Conservation (phyloP, 305 asterid genomes). For the Fraxinus sp. region DNA sequence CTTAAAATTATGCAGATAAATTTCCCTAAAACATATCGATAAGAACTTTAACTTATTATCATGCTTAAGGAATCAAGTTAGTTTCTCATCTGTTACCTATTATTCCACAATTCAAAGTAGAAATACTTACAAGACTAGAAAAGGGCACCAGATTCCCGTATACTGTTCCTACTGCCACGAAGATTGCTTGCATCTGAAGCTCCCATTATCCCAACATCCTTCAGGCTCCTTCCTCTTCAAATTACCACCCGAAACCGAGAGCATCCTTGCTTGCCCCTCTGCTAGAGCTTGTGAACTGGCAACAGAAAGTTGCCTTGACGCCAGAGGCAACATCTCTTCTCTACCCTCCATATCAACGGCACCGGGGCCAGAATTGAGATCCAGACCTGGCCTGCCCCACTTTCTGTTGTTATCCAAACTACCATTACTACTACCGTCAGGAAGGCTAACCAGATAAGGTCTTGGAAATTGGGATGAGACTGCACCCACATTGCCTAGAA, state of each 20-base stretch:
- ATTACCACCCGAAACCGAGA: conserved; percentile 39
- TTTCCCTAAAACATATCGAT: background rate
- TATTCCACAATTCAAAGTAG: conserved; percentile 10
- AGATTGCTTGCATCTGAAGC: conserved; percentile 51
- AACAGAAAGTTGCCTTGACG: conserved; percentile 37
- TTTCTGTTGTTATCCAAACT: conserved; percentile 39
- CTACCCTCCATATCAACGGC: conserved; percentile 40
- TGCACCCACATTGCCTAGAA: conserved; percentile 40
- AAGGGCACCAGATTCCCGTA: background rate
- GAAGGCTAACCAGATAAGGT: conserved; percentile 44
- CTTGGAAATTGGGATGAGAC: conserved; percentile 47
- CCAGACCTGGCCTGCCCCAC: conserved; percentile 53
- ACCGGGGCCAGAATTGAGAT: conserved; percentile 58
- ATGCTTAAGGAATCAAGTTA: background rate
- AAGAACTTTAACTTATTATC: background rate
- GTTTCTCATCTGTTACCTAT: conserved; percentile 6
- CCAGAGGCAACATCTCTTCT: conserved; percentile 34
- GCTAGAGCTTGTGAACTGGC: conserved; percentile 37
- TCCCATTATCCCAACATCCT: conserved; percentile 50
- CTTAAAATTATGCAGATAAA: background rate
- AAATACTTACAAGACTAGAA: conserved; percentile 33
- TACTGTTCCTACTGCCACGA: conserved; percentile 44
- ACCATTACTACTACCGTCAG: conserved; percentile 32
- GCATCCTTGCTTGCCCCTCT: conserved; percentile 47
- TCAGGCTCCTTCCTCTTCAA: conserved; percentile 60